phyloP scores from a whole-genome alignment of 257 asterid genomes.

The Rehmannia glutinosa region DNA sequence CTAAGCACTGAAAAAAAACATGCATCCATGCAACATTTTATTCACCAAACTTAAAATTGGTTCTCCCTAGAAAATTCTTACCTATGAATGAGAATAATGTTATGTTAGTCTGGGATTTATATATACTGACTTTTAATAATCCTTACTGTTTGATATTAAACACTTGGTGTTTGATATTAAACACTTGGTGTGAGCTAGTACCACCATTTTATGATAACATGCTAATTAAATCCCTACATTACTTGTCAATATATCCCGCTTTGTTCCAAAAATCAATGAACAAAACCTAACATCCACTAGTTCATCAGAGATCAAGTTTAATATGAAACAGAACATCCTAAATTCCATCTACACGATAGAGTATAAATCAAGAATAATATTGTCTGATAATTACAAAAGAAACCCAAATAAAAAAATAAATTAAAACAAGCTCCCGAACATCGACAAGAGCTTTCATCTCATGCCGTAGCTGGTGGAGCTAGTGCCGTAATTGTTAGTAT shows the following conservation, averaged over 20 bases:
- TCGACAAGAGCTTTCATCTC: not conserved
- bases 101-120: no score
- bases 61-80: no score
- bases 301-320: not conserved
- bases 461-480: conserved; percentile 17
- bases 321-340: conserved; percentile 2
- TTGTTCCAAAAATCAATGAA: not conserved
- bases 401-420: not conserved
- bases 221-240: not conserved
- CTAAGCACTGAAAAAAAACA: not conserved
- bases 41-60: not conserved
- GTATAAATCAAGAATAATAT: not conserved
- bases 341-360: not conserved
- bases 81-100: no score
- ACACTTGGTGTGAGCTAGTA: no score
- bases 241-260: not conserved
- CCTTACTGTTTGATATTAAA: no score
- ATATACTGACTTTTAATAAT: no score
- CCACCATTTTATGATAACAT: no score
- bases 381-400: conserved; percentile 1
- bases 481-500: conserved; percentile 1
- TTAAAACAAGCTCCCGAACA: not conserved
- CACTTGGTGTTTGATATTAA: no score
- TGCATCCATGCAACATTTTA: no score
- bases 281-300: not conserved